phyloP scores from a whole-genome alignment of 148 eudicot genomes.

The Amaranthus cruentus region DNA sequence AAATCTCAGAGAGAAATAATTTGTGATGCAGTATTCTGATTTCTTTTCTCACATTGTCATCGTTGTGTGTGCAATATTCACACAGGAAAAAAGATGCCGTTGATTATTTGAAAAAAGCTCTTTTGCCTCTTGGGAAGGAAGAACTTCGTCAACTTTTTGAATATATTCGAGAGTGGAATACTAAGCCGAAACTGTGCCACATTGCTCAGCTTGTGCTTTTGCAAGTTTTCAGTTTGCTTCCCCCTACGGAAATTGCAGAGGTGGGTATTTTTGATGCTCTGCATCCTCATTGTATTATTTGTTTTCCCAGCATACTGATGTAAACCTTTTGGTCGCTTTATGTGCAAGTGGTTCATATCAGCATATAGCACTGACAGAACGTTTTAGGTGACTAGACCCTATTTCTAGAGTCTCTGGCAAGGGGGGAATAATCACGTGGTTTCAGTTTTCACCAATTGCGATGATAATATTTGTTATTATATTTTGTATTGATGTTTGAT shows the following conservation, averaged over 20 bases:
- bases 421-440: no score
- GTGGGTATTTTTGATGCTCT: constrained; percentile 27
- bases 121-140: constrained; percentile 62
- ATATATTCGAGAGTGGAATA: constrained; percentile 94
- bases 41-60: neutral
- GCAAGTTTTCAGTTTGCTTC: constrained; percentile 60
- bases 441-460: no score
- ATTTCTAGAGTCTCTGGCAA: no score
- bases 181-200: constrained; percentile 89
- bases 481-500: no score
- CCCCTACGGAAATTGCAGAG: constrained; percentile 86
- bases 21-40: neutral
- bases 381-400: no score
- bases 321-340: no score
- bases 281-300: neutral
- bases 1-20: neutral
- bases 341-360: no score
- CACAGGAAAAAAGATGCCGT: constrained; percentile 55
- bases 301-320: neutral
- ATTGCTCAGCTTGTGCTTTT: constrained; percentile 84
- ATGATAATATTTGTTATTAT: no score
- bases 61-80: constrained; percentile 11
- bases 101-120: constrained; percentile 53
- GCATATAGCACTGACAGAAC: no score
- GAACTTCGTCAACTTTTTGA: constrained; percentile 64